Base-by-base conservation (phyloP, 2,329 filamentous ascomycete species). In the Epichloe scottii region DNA sequence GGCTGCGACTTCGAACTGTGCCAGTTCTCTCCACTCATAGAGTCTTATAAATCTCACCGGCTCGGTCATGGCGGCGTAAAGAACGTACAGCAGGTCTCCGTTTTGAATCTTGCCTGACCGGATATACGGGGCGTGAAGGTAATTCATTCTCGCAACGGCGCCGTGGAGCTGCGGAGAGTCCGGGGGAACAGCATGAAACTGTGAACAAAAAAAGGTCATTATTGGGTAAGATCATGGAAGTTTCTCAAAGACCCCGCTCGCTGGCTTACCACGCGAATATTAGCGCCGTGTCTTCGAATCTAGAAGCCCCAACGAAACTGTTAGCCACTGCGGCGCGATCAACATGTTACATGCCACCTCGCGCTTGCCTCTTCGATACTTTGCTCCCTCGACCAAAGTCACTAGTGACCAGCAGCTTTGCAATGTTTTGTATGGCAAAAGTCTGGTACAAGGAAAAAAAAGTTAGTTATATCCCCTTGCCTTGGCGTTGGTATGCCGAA, bases 21-120 rank as follows among this genome's bases (percentile, higher is more conserved):
- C 82, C 21, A 87, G 63, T 4, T 68, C 39, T 3, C 87, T 76
- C 85, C 86, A 91, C 62, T 91, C 87, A 58, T 81, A 86, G 4
- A 69, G 67, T 5, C 72, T 63, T 26, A 85, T 75, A 71, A 85
- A 89, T 15, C 75, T 71, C 33, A 77, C 64, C 0, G 85, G 84
- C 60, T 89, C 81, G 1, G 76, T 68, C 19, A 85, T 74, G 61
- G 87, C 87, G 0, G 87, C 72, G 45, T 69, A 69, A 3, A 70
- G 62, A 3, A 68, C 67, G 52, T 71, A 69, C 14, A 71, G 59
- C 11, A 71, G 42, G 39, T 71, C 68, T 40, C 62, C 58, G 43
- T 71, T 67, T 37, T 55, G 53, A 41, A 70, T 70, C 47, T 65
- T 66, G 21, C 64, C 64, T 4, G 59, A 53, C 46, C 66, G 62